phyloP scores from a whole-genome alignment of 2,329 filamentous ascomycete species.

The Phialemoniopsis sp. region DNA sequence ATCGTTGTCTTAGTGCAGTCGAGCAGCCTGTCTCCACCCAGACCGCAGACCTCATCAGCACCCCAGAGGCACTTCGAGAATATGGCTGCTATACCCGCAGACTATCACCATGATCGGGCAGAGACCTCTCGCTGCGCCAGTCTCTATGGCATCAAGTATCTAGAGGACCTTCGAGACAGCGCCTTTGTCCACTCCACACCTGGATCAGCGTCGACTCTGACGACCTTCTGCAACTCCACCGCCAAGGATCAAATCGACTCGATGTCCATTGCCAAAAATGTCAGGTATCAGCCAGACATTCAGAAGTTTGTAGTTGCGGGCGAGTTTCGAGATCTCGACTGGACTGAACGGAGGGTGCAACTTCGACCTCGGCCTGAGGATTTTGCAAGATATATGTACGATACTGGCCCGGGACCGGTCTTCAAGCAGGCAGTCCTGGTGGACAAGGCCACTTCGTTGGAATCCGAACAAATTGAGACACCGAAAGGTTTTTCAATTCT shows the following conservation, averaged over 20 bases:
- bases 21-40: too few relatives aligned
- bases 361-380: neutral
- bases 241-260: slow-evolving; percentile 6
- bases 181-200: slow-evolving; percentile 8
- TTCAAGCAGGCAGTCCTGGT: too few relatives aligned
- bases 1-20: too few relatives aligned
- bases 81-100: too few relatives aligned
- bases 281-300: neutral
- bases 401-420: slow-evolving; percentile 3
- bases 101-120: too few relatives aligned
- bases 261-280: slow-evolving; percentile 5
- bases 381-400: slow-evolving; percentile 9
- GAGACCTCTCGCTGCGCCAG: slow-evolving; percentile 4
- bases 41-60: too few relatives aligned
- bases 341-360: neutral
- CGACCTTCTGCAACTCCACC: slow-evolving; percentile 9
- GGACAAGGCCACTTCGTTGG: too few relatives aligned
- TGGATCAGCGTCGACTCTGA: slow-evolving; percentile 4
- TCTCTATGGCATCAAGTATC: slow-evolving; percentile 9
- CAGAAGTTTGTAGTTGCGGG: slow-evolving; percentile 1
- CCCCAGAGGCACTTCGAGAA: too few relatives aligned
- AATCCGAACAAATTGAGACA: too few relatives aligned
- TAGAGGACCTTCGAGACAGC: slow-evolving; percentile 4
- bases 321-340: neutral
- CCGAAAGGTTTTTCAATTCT: slow-evolving; percentile 4